Evolutionary conservation across 2,329 filamentous ascomycete genomes (phyloP), one percentile per base, ranked within the genome.

Genomic region (Penicillium sp.): DNA sequence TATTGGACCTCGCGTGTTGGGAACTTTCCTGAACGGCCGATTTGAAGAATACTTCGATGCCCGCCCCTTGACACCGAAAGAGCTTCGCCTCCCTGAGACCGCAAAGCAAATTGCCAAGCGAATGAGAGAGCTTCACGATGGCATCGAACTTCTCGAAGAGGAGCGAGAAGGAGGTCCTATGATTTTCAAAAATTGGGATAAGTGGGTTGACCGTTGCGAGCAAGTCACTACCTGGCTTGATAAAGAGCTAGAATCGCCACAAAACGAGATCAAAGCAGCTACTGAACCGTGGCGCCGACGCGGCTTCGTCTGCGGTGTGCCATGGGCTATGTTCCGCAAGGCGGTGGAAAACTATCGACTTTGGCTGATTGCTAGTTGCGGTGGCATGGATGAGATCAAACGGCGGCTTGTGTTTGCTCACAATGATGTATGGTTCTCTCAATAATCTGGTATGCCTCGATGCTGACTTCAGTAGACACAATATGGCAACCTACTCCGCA

Each of bases 11-110:
- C 85, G 90, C 15, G 79, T 99, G 28, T 79, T 99, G 0, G 94
- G 94, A 1, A 96, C 90, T 0, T 99, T 99, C 70, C 84, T 81
- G 49, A 99, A 99, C 66, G 94, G 94, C 9, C 88, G 94, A 5
- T 99, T 99, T 61, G 94, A 99, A 73, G 88, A 99, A 70, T 97
- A 86, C 68, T 89, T 96, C 69, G 85, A 96, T 67, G 91, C 94
- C 0, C 84, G 84, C 34, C 86, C 94, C 0, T 81, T 99, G 39
- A 93, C 86, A 0, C 81, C 87, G 0, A 78, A 82, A 24, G 89
- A 95, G 60, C 74, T 99, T 42, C 86, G 90, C 34, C 84, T 89
- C 29, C 83, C 89, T 0, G 89, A 90, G 45, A 96, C 90, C 0
- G 95, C 89, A 31, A 88, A 84, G 65, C 89, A 96, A 68, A 99